Evolutionary conservation across 768 basidiomycete species (phyloP), one percentile per base, ranked within the genome.

Genomic region (Phallus indusiatus): DNA sequence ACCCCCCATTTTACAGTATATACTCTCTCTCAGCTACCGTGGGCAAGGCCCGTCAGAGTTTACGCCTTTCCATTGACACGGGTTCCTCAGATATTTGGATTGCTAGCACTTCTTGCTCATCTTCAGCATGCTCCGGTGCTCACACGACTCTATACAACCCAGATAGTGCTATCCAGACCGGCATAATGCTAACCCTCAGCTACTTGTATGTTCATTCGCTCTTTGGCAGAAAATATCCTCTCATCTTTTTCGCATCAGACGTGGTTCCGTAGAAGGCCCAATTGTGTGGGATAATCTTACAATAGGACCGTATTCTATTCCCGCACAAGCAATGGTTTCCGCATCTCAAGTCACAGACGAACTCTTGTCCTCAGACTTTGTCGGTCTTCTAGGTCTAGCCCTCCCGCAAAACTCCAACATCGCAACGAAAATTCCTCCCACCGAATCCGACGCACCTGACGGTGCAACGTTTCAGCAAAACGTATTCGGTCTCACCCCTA

Each of bases 71-170:
- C 66, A 78, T 91, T 37, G 89, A 92, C 64, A 88, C 86, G 0
- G 90, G 90, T 28, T 90, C 90, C 0, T 87, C 87, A 0, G 89
- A 92, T 71, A 74, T 89, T 22, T 91, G 89, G 89, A 73, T 91
- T 49, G 84, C 85, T 0, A 85, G 86, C 1, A 77, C 76, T 11
- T 78, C 81, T 2, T 91, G 90, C 62, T 73, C 78, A 1, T 76
- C 83, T 0, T 71, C 78, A 0, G 64, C 74, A 0, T 90, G 88
- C 63, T 69, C 69, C 17, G 68, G 72, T 16, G 74, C 77, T 0
- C 68, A 67, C 35, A 79, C 79, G 17, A 73, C 73, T 9, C 68
- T 76, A 2, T 91, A 89, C 67, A 76, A 88, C 60, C 77, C 86
- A 1, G 53, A 66, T 18, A 73, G 67, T 1, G 76, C 84, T 1